Conservation (phyloP, 345 rosid species). For the Melaleuca quinquenervia region DNA sequence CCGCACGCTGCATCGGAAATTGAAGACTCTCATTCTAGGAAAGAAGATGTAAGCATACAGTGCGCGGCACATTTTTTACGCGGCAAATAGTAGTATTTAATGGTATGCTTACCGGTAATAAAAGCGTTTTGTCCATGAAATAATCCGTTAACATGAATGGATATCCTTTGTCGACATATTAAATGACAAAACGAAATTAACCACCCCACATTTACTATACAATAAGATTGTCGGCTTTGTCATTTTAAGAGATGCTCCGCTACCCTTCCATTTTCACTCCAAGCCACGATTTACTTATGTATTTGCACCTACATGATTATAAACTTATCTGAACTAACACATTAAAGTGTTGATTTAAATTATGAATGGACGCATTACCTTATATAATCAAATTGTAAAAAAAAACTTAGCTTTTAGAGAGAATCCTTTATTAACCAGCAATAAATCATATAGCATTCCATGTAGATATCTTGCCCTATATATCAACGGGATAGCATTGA, state of each 20-base stretch:
- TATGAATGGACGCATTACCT: background rate
- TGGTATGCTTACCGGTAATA: background rate
- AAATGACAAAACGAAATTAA: background rate
- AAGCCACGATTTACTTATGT: background rate
- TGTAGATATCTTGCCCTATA: background rate
- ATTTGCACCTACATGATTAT: background rate
- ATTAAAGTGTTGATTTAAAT: background rate
- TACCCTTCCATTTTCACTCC: background rate
- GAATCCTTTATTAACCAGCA: background rate
- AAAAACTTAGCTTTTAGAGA: background rate
- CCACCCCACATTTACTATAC: accelerated
- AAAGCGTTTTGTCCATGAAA: background rate
- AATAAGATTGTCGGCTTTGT: background rate
- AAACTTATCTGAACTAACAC: background rate
- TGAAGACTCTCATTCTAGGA: background rate
- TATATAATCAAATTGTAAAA: background rate
- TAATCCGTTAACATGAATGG: background rate
- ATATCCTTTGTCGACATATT: background rate
- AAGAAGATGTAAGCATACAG: background rate
- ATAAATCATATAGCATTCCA: background rate
- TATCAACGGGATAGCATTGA: background rate
- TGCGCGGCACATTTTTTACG: too few species aligned
- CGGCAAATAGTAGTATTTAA: background rate
- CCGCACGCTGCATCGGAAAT: background rate
- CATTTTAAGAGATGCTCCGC: background rate